A percentile compares a stretch with the other conserved stretches of the same genome.
These are phyloP conservation scores for Schizochytrium sp. DNA, from an alignment of 108 stramenopile species.

Conservation along the genomic window DNA sequence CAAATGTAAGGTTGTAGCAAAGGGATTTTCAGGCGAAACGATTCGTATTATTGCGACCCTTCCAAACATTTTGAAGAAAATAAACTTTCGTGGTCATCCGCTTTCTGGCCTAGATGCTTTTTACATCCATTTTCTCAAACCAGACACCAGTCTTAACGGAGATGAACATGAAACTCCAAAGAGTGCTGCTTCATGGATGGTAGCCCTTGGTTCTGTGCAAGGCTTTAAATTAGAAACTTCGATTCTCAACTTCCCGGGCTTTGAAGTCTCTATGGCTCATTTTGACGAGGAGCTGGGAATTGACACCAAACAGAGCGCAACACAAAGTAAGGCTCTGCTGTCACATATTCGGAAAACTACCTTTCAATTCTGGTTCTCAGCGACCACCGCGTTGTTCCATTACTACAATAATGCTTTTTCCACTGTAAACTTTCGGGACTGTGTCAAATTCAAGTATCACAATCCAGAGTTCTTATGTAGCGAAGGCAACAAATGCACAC, in stretches of 20 bases:
- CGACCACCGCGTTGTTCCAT: not conserved
- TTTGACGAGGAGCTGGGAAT: constrained; percentile 22
- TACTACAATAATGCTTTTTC: constrained; percentile 38
- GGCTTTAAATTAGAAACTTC: not conserved
- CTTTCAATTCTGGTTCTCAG: constrained; percentile 41
- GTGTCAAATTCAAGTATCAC: not conserved
- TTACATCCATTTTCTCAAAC: not conserved
- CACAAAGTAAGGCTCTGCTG: not conserved
- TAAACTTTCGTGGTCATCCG: not conserved
- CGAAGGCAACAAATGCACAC: not conserved
- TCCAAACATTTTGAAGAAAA: not conserved
- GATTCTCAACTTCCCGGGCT: not conserved
- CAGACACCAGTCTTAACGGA: constrained; percentile 11
- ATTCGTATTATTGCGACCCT: constrained; percentile 15
- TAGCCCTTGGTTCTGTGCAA: not conserved
- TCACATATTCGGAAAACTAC: not conserved
- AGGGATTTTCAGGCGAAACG: constrained; percentile 4
- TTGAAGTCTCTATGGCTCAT: constrained; percentile 1
- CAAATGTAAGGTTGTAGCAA: not conserved
- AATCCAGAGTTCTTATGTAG: not conserved
- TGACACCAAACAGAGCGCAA: not conserved
- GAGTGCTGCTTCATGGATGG: not conserved
- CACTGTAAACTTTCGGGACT: not conserved
- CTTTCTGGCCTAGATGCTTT: not conserved
- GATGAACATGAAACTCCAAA: not conserved